These are phyloP conservation scores for Citrus glauca DNA, from an alignment of 345 rosid genomes.

Conservation along the genomic window DNA sequence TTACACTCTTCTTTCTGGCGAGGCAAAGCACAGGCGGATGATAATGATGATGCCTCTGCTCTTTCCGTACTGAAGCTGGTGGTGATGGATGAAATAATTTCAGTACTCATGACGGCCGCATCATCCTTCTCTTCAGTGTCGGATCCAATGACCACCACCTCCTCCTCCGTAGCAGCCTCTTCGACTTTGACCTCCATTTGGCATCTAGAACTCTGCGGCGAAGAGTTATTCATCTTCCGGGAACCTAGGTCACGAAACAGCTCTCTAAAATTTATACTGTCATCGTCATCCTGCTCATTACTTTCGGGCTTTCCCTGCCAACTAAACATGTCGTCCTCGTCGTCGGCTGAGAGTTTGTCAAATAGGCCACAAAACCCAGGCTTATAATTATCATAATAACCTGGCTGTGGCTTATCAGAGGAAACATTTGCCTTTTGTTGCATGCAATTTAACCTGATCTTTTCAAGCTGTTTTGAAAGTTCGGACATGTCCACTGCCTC, in stretches of 20 bases:
- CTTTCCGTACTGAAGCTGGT: not conserved
- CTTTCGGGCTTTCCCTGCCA: constrained; percentile 9
- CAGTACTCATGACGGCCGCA: not conserved
- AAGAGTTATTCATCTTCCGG: constrained; percentile 20
- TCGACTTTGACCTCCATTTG: constrained; percentile 12
- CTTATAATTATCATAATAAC: not conserved
- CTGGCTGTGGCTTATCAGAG: not conserved
- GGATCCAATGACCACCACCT: not conserved
- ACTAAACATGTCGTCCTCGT: not conserved
- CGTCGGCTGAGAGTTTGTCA: not conserved
- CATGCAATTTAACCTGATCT: constrained; percentile 29
- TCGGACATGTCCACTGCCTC: constrained; percentile 28
- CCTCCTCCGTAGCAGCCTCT: constrained; percentile 18
- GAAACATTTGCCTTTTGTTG: constrained; percentile 24
- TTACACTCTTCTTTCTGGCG: not conserved
- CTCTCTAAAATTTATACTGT: not conserved
- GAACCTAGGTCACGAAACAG: not conserved
- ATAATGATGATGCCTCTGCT: not conserved
- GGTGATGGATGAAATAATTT: not conserved
- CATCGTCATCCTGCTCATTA: not conserved
- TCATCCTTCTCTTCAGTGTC: constrained; percentile 11
- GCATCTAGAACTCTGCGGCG: constrained; percentile 36
- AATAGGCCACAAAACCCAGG: constrained; percentile 32
- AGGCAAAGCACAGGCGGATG: too few relatives aligned
- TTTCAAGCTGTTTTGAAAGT: constrained; percentile 23